Conservation (phyloP, 192 early-diverging fungal genomes). For the Coemansia sp. region DNA sequence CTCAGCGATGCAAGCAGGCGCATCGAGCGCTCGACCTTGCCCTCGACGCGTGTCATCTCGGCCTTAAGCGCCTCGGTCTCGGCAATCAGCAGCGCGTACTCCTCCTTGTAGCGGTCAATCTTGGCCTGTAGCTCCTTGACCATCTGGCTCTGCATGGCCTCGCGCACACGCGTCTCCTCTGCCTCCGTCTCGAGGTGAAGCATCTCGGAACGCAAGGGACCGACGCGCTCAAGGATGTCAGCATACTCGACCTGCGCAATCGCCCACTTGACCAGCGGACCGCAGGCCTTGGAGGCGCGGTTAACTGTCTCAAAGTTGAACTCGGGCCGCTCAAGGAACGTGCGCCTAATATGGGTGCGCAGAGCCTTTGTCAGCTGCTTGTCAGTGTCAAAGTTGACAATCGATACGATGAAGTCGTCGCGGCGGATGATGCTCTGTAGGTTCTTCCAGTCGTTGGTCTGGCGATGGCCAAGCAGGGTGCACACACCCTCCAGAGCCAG, state of each 20-base stretch:
- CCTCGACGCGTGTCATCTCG: slow-evolving; percentile 92
- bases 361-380: slow-evolving; percentile 67
- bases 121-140: slow-evolving; percentile 80
- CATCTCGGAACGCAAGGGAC: slow-evolving; percentile 93
- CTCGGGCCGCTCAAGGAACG: slow-evolving; percentile 78
- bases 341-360: slow-evolving; percentile 74
- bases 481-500: slow-evolving; percentile 98
- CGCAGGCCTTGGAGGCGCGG: slow-evolving; percentile 96
- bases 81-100: slow-evolving; percentile 94
- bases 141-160: slow-evolving; percentile 70
- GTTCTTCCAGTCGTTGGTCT: slow-evolving; percentile 81
- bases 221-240: slow-evolving; percentile 91
- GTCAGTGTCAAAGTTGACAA: slow-evolving; percentile 95
- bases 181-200: slow-evolving; percentile 75
- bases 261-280: slow-evolving; percentile 97
- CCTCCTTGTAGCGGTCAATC: slow-evolving; percentile 92
- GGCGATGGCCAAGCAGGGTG: slow-evolving; percentile 80
- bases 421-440: slow-evolving; percentile 85
- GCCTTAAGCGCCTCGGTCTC: slow-evolving; percentile 85
- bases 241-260: slow-evolving; percentile 93
- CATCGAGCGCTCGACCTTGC: slow-evolving; percentile 88
- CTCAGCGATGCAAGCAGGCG: slow-evolving; percentile 82
- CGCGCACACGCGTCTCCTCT: slow-evolving; percentile 64
- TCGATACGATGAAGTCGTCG: slow-evolving; percentile 96
- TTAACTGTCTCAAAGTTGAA: slow-evolving; percentile 97